Evolutionary conservation across 2,329 filamentous ascomycete genomes (phyloP).

Genomic region (Periconia sp.): DNA sequence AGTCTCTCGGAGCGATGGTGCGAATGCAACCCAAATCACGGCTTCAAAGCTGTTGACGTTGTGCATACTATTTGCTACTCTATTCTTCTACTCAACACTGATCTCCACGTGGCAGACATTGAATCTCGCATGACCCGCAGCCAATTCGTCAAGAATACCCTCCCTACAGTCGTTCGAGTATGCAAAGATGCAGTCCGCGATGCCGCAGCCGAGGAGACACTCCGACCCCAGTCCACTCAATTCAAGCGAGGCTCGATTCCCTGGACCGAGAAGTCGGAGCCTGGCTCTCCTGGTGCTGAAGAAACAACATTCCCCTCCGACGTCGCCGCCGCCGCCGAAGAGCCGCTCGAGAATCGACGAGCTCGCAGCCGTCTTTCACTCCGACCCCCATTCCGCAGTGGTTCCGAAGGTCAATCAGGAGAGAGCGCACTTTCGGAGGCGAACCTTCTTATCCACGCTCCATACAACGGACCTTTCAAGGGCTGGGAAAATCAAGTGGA

Average conservation of each 20-base stretch:
- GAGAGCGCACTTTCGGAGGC: conserved; percentile 54
- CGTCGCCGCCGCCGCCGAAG: conserved; percentile 18
- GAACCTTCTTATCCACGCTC: conserved; percentile 75
- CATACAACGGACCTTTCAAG: conserved; percentile 73
- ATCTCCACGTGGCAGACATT: conserved; percentile 92
- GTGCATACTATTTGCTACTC: conserved; percentile 98
- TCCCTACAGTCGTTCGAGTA: conserved; percentile 81
- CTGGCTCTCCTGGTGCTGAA: conserved; percentile 34
- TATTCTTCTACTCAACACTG: conserved; percentile 90
- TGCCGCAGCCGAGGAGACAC: conserved; percentile 29
- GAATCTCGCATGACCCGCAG: conserved; percentile 93
- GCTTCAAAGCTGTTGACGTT: conserved; percentile 88
- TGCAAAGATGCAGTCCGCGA: conserved; percentile 65
- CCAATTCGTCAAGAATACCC: conserved; percentile 95
- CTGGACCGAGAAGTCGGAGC: conserved; percentile 40
- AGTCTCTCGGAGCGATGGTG: conserved; percentile 91
- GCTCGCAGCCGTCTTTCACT: conserved; percentile 47
- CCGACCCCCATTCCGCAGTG: conserved; percentile 40
- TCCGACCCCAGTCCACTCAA: conserved; percentile 37
- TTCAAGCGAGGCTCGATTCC: conserved; percentile 37
- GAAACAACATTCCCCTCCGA: conserved; percentile 30
- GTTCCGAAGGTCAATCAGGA: conserved; percentile 36
- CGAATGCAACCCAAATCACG: conserved; percentile 86
- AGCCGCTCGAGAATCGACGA: conserved; percentile 39
- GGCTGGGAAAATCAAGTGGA: conserved; percentile 91